Evolutionary conservation across 352 stramenopile species (phyloP), one percentile per base, ranked within the genome.

Genomic region (Phytophthora idaei): DNA sequence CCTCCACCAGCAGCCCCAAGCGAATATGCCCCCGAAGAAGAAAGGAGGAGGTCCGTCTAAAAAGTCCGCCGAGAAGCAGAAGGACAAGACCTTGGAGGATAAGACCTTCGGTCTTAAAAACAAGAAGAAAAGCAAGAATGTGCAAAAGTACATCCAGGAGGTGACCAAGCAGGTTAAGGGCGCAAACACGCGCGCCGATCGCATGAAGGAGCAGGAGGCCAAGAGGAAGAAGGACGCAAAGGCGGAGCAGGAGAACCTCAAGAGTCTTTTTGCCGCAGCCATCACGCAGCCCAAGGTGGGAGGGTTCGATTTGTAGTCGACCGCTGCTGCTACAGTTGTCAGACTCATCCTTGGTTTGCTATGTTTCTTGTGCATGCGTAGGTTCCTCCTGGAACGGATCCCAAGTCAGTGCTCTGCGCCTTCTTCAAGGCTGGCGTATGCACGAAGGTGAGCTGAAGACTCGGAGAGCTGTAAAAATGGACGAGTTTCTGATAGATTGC

Each of bases 31-130:
- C 60, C 88, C 87, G 29, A 96, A 94, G 78, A 92, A 94, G 67
- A 76, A 71, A 39, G 71, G 31, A 34, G 61, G 47, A 31, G 78
- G 73, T 7, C 68, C 72, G 37, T 92, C 84, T n/a, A 97, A 95
- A 73, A 98, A 98, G 78, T 75, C 74, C 17, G 77, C 90, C 31
- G 80, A 97, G 79, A 97, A 97, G 78, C 89, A 95, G 73, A 93
- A 96, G 67, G 90, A 97, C 15, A 97, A 98, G 81, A 66, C 85
- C 17, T 72, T 99, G 39, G 97, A 99, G 69, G 97, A 99, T 82
- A 99, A 99, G 81, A 99, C 97, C 14, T 99, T 99, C 69, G 98
- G 98, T 28, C 83, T 99, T 27, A 99, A 99, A 82, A 99, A 99
- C 86, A 99, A 99, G 77, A 99, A 99, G 78, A 99, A 99, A 83